Evolutionary conservation across 768 basidiomycete genomes (phyloP), one percentile per base, ranked within the genome.

Genomic region (Sarcomyxa edulis): DNA sequence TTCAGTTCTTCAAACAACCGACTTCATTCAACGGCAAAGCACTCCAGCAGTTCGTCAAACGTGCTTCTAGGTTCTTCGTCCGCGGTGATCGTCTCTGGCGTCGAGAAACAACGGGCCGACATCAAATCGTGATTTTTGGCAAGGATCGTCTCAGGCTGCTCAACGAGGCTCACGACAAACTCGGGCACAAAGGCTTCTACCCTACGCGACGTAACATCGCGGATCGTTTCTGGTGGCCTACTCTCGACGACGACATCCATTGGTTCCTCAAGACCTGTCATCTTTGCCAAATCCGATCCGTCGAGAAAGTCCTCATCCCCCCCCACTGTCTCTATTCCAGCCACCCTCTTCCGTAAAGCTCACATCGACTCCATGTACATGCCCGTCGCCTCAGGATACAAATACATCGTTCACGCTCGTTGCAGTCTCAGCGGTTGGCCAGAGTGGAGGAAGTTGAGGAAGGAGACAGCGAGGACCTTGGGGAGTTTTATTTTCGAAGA

Each of bases 351-450:
- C 40, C n/a, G n/a, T n/a, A 62, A 64, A 23, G 53, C 60, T 0
- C 59, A 70, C 26, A 48, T 65, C 6, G 61, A 73, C 45, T 59
- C 61, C 0, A 70, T 73, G 66, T 48, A 55, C 33, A 59, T 73
- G 48, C 66, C 61, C 0, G 40, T 35, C 0, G 52, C 63, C 0
- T 49, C 50, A 2, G 54, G 64, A 0, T 66, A 43, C 43, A 45
- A 43, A 6, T 63, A 62, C 22, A 43, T 71, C 11, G 44, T 71
- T 0, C 67, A 67, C 32, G 68, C 53, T 1, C 47, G 55, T 0
- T 64, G 60, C 40, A 54, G 55, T 0, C 57, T 71, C 0, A 53
- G 56, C 0, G 42, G 40, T 1, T 68, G 55, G 30, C 55, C 59
- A 0, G 64, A 70, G 48, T 61, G 40, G 36, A 40, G 43, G 0